A percentile compares a stretch with the other conserved stretches of the same genome.
phyloP scores from a whole-genome alignment of 2,329 filamentous ascomycete genomes.

The Alternaria brassicae region DNA sequence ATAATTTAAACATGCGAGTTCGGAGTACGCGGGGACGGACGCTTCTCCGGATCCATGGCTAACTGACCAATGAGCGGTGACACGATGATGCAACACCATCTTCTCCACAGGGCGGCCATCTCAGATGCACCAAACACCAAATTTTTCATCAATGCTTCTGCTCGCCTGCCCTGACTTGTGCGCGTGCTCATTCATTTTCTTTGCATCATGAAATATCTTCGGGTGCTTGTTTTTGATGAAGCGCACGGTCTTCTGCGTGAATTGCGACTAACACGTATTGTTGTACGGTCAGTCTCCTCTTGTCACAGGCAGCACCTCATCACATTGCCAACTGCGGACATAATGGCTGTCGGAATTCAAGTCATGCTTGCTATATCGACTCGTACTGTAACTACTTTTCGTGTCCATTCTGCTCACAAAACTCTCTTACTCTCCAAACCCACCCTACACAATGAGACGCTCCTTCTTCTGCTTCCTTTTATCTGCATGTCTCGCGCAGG shows the following conservation, averaged over 20 bases:
- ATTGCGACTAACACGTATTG: neutral
- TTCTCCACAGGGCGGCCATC: neutral
- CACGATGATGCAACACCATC: constrained; percentile 19
- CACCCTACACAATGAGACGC: constrained; percentile 10
- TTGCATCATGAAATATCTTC: neutral
- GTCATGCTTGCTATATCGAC: neutral
- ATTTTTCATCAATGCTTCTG: neutral
- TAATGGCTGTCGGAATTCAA: neutral
- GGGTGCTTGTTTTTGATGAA: neutral
- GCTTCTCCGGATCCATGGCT: constrained; percentile 12
- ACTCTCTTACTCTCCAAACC: neutral
- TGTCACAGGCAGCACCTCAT: neutral
- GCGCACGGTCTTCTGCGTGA: neutral
- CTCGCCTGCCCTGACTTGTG: too few species aligned
- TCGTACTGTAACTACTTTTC: neutral
- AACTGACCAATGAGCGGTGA: constrained; percentile 30
- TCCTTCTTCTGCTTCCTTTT: constrained; percentile 2
- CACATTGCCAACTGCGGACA: neutral
- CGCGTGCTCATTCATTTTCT: neutral
- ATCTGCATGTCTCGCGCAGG: constrained; percentile 9
- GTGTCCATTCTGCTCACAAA: neutral
- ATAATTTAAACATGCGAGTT: constrained; percentile 40
- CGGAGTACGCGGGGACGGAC: constrained; percentile 28
- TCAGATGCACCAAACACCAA: neutral
- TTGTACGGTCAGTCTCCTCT: neutral